A percentile compares a stretch with the other conserved stretches of the same genome.
Evolutionary conservation across 2,329 filamentous ascomycete species (phyloP).

Genomic region (Stromatinia cepivora): DNA sequence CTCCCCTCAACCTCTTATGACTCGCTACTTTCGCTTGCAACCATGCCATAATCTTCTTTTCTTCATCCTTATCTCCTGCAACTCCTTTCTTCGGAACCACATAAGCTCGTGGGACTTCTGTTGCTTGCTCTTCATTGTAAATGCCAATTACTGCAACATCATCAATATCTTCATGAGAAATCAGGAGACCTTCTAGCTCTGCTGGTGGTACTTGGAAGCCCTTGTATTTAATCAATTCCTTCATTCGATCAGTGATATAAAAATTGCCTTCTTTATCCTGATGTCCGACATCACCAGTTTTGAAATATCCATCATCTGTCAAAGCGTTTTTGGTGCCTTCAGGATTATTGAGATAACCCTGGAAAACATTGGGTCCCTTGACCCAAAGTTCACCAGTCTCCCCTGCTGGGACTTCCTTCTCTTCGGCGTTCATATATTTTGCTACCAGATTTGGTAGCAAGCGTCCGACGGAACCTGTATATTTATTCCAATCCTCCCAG

Average conservation of each 20-base stretch:
- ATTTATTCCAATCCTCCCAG: slow-evolving; percentile 73
- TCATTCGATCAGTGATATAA: slow-evolving; percentile 84
- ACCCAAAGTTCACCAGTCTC: slow-evolving; percentile 72
- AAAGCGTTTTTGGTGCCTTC: slow-evolving; percentile 68
- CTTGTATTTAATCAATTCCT: slow-evolving; percentile 66
- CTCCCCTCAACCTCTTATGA: slow-evolving; percentile 70
- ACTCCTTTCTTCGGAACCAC: slow-evolving; percentile 49
- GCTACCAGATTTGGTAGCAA: slow-evolving; percentile 77
- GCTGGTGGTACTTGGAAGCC: slow-evolving; percentile 71
- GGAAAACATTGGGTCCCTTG: slow-evolving; percentile 61
- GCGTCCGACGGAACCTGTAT: slow-evolving; percentile 75
- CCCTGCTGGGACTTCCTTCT: slow-evolving; percentile 60
- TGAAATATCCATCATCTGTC: slow-evolving; percentile 74
- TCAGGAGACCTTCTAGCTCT: slow-evolving; percentile 56
- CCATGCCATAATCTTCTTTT: slow-evolving; percentile 54
- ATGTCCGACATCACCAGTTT: slow-evolving; percentile 79
- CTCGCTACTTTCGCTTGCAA: slow-evolving; percentile 59
- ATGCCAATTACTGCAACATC: slow-evolving; percentile 66
- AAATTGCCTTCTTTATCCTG: slow-evolving; percentile 75
- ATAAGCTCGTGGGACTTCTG: slow-evolving; percentile 68
- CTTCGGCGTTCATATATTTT: slow-evolving; percentile 72
- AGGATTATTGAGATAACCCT: slow-evolving; percentile 57
- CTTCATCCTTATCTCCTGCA: slow-evolving; percentile 33
- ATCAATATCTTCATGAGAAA: slow-evolving; percentile 47
- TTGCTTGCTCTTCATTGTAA: slow-evolving; percentile 59